A percentile compares a stretch with the other conserved stretches of the same genome.
Conservation (phyloP, 2,329 filamentous ascomycete species). For the Xylaria sp. region DNA sequence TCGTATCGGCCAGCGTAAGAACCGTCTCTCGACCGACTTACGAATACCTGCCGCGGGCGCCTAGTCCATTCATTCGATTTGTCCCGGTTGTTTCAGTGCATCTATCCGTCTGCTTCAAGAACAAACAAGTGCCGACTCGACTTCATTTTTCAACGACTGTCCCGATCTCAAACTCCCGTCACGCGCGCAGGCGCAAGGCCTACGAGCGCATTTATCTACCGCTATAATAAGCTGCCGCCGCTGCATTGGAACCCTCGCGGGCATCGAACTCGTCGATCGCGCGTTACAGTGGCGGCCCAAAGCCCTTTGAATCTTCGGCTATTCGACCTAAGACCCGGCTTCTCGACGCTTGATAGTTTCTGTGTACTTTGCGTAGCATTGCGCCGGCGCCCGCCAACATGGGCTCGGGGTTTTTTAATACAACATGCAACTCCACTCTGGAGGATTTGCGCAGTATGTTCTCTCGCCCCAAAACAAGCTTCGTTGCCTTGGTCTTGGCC, state of each 20-base stretch:
- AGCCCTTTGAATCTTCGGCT: neutral
- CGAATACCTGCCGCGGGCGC: neutral
- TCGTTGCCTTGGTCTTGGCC: slow-evolving; percentile 37
- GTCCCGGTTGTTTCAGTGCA: slow-evolving; percentile 3
- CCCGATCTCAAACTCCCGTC: neutral
- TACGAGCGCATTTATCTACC: neutral
- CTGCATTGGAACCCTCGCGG: slow-evolving; percentile 2
- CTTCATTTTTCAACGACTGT: neutral
- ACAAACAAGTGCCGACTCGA: slow-evolving; percentile 3
- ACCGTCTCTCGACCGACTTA: slow-evolving; percentile 9
- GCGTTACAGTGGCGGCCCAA: slow-evolving; percentile 19
- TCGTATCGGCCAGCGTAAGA: no score
- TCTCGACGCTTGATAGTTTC: slow-evolving; percentile 2
- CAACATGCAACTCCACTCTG: slow-evolving; percentile 52
- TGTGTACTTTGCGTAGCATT: neutral
- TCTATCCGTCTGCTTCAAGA: slow-evolving; percentile 3
- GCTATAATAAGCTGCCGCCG: neutral
- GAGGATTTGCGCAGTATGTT: slow-evolving; percentile 51
- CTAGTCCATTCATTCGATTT: neutral
- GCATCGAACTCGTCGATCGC: neutral
- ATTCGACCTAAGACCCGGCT: no score
- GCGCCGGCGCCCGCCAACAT: slow-evolving; percentile 30
- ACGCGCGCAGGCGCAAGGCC: slow-evolving; percentile 5
- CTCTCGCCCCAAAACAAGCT: slow-evolving; percentile 31
- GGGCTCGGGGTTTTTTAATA: slow-evolving; percentile 40